Evolutionary conservation across 2,329 filamentous ascomycete genomes (phyloP).

Genomic region (Cytospora leucostoma): DNA sequence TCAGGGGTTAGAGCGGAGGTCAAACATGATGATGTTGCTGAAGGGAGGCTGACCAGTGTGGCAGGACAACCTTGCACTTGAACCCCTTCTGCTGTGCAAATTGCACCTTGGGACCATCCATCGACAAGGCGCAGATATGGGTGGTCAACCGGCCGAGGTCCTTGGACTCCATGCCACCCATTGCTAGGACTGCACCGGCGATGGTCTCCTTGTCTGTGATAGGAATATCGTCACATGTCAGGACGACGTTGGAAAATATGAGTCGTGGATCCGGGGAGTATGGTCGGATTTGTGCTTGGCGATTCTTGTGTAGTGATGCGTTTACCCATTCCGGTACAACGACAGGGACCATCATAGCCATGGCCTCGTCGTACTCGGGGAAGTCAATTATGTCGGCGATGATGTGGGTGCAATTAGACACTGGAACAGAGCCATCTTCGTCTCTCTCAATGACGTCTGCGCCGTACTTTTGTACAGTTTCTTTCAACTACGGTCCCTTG

Average conservation of each 20-base stretch:
- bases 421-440: constrained; percentile 50
- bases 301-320: constrained; percentile 67
- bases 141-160: constrained; percentile 75
- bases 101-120: constrained; percentile 72
- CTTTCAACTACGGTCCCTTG: constrained; percentile 40
- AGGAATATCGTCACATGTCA: constrained; percentile 84
- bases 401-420: constrained; percentile 56
- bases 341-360: constrained; percentile 78
- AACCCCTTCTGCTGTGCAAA: constrained; percentile 64
- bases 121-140: constrained; percentile 81
- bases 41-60: constrained; percentile 71
- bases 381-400: constrained; percentile 83
- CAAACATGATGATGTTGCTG: neutral
- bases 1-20: neutral
- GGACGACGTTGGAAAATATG: constrained; percentile 82
- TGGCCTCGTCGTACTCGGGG: constrained; percentile 75
- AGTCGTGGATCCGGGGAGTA: constrained; percentile 89
- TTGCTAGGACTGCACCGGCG: constrained; percentile 81
- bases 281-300: constrained; percentile 75
- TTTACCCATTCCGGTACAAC: constrained; percentile 82
- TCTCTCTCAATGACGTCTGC: constrained; percentile 50
- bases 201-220: constrained; percentile 89
- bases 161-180: constrained; percentile 80
- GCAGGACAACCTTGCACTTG: constrained; percentile 80
- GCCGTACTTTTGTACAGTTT: constrained; percentile 50